Evolutionary conservation across 169 alveolate species (phyloP).

Genomic region (Plasmodium gonderi): DNA sequence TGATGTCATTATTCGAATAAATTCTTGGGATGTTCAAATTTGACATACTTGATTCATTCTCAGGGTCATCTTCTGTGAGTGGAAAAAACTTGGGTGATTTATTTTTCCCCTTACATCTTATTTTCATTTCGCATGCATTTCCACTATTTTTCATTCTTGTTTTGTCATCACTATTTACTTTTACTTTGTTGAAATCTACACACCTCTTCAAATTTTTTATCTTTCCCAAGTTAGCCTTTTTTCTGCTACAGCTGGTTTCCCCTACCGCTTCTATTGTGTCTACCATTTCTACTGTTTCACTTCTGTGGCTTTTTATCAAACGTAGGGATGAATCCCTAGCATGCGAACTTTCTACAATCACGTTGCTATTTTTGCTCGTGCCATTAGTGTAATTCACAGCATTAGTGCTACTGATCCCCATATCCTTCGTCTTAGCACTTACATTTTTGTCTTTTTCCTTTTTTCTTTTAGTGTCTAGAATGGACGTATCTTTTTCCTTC

Average conservation of each 20-base stretch:
- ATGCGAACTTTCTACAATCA: not conserved
- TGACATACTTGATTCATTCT: not conserved
- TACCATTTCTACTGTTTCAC: not conserved
- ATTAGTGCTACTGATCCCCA: not conserved
- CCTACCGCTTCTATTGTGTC: not conserved
- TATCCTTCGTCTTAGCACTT: not conserved
- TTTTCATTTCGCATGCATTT: not conserved
- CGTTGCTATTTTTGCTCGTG: not conserved
- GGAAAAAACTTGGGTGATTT: not conserved
- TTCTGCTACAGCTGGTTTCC: constrained; percentile 12
- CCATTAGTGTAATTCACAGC: not conserved
- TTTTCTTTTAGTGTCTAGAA: not conserved
- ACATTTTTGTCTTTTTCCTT: not conserved
- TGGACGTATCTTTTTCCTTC: constrained; percentile 1
- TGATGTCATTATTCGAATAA: not conserved
- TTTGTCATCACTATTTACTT: not conserved
- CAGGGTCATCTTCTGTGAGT: not conserved
- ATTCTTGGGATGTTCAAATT: not conserved
- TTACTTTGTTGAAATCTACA: not conserved
- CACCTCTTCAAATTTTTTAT: constrained; percentile 2
- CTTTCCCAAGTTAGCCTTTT: constrained; percentile 2
- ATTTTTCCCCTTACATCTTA: not conserved
- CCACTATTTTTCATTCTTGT: not conserved
- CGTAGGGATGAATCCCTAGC: constrained; percentile 1
- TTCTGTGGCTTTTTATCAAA: constrained; percentile 1